Base-by-base conservation (phyloP, 2,329 filamentous ascomycete species). In the Zymoseptoria crescenta region DNA sequence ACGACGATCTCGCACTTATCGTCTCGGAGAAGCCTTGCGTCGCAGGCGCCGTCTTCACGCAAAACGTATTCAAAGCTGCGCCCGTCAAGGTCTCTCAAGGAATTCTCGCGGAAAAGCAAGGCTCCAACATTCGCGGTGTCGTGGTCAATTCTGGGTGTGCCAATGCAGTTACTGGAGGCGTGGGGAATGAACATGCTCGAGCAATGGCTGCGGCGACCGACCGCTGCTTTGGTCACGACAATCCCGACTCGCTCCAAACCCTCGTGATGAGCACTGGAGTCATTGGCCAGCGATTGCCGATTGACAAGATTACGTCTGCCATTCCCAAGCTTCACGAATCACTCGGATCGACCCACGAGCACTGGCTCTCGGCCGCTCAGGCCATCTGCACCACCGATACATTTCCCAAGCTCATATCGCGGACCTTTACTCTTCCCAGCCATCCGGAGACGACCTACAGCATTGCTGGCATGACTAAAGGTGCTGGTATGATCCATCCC, bases 311-410 rank as follows among this genome's bases (percentile, higher is more conserved):
- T 70, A 77, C 93, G 53, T 79, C 84, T 70, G 87, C 88, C 59
- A 90, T 99, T 57, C 91, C 93, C 2, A 81, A 83, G 8, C 91
- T 89, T 4, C 84, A 90, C 71, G 77, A 81, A 61, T 83, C 83
- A 59, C 82, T 96, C 24, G 88, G 88, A 55, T 81, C 81, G 52
- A 83, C 87, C 7, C 92, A 97, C 76, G 83, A 88, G 61, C 84
- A 94, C 76, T 99, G 93, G 94, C 79, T 99, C 52, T 80, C 81
- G 56, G 87, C 90, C 50, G 94, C 94, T 59, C 87, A 86, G 69
- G 93, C 94, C 49, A 97, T 99, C 72, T 96, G 93, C 81, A 99
- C 94, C 10, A 99, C 94, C 16, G 94, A 99, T 76, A 97, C 94
- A 3, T 99, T 99, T 74, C 94, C 94, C 60, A 99, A 99, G 77